Evolutionary conservation across 441 rosid genomes (phyloP).

Genomic region (Pelargonium cotyledonis): DNA sequence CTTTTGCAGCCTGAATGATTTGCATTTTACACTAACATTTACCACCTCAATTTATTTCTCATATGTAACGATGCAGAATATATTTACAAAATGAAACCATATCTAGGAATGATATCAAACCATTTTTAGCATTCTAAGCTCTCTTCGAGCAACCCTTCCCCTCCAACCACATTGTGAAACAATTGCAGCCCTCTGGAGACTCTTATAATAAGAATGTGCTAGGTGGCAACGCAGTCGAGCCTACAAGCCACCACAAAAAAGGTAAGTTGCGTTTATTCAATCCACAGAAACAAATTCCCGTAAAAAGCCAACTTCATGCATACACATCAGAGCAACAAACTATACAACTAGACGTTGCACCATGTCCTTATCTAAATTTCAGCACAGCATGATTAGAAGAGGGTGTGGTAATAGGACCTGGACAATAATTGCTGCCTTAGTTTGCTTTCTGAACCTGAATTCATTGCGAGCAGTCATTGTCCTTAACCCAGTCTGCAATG

Average conservation of each 20-base stretch:
- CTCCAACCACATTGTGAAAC: slow-evolving; percentile 42
- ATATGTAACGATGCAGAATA: too few species aligned
- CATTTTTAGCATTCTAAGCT: slow-evolving; percentile 29
- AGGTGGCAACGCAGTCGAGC: too few species aligned
- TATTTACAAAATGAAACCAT: too few species aligned
- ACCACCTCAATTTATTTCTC: too few species aligned
- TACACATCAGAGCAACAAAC: too few species aligned
- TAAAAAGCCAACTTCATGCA: too few species aligned
- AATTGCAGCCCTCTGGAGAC: slow-evolving; percentile 40
- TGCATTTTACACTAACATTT: background rate
- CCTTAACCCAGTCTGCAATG: slow-evolving; percentile 66
- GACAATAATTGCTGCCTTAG: slow-evolving; percentile 43
- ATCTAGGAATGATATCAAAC: slow-evolving; percentile 24
- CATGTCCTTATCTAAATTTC: too few species aligned
- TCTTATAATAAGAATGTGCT: slow-evolving; percentile 21
- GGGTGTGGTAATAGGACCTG: slow-evolving; percentile 53
- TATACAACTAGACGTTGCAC: too few species aligned
- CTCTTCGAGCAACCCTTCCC: slow-evolving; percentile 37
- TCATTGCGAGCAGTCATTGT: slow-evolving; percentile 48
- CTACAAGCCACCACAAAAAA: too few species aligned
- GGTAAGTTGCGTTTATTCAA: too few species aligned
- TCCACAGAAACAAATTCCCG: too few species aligned
- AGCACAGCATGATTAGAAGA: slow-evolving; percentile 26
- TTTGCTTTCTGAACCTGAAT: slow-evolving; percentile 31
- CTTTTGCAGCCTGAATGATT: slow-evolving; percentile 14